Evolutionary conservation across 768 basidiomycete genomes (phyloP), one percentile per base, ranked within the genome.

Genomic region (Epithele typhae): DNA sequence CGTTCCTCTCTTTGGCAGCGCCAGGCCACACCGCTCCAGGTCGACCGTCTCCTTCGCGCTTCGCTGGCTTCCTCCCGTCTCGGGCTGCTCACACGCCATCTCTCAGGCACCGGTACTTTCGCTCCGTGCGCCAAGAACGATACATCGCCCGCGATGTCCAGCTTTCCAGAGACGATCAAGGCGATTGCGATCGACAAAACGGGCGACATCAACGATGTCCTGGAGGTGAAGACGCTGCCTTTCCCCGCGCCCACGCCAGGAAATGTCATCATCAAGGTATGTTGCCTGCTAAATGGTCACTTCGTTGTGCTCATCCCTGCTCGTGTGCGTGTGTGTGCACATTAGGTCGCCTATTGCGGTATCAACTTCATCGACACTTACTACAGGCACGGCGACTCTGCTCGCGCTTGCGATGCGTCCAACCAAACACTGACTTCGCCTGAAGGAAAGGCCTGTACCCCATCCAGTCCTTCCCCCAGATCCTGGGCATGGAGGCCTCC

Each of bases 281-380:
- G 18, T 23, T 12, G 17, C 8, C 15, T 19, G 18, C 10, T 15
- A n/a, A n/a, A n/a, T n/a, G n/a, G n/a, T n/a, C n/a, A n/a, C n/a
- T n/a, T n/a, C n/a, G n/a, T n/a, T n/a, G n/a, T n/a, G n/a, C n/a
- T n/a, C n/a, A n/a, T n/a, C n/a, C n/a, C n/a, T n/a, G n/a, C n/a
- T n/a, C n/a, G n/a, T n/a, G n/a, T n/a, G n/a, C n/a, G n/a, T n/a
- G n/a, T n/a, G n/a, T n/a, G n/a, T n/a, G n/a, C n/a, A 17, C 17
- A 7, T 30, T 14, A 84, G 85, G 73, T 82, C n/a, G 78, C 87
- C 55, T 91, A 82, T 55, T 68, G 75, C 8, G 90, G 89, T 6
- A 76, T 95, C 57, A 96, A 96, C 70, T 96, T 87, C 62, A 91
- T 87, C 60, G 87, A 89, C 61, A 82, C 80, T 36, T 94, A 96